These are phyloP conservation scores for Termitomyces sp. DNA, from an alignment of 768 basidiomycete genomes.

Conservation along the genomic window DNA sequence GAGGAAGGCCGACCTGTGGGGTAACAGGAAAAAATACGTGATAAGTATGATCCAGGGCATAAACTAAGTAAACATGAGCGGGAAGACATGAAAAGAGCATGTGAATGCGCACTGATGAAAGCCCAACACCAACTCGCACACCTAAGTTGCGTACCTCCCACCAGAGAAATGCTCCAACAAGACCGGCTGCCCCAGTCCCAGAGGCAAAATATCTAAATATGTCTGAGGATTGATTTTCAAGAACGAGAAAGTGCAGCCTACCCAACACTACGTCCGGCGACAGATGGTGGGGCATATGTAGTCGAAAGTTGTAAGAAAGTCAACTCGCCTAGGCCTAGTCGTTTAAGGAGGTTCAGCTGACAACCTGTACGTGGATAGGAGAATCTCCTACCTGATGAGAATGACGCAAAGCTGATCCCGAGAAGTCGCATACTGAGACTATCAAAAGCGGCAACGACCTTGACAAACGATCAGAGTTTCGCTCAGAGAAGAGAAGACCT, in stretches of 20 bases:
- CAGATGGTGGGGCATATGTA: conserved; percentile 63
- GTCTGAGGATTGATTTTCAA: neutral
- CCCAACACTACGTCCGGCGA: conserved; percentile 83
- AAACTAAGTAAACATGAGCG: conserved; percentile 43
- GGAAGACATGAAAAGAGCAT: neutral
- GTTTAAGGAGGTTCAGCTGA: neutral
- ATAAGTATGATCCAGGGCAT: conserved; percentile 80
- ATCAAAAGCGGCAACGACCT: conserved; percentile 80
- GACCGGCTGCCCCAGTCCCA: conserved; percentile 92
- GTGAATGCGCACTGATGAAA: conserved; percentile 65
- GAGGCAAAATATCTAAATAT: conserved; percentile 81
- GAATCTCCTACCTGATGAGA: conserved; percentile 66
- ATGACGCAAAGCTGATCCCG: conserved; percentile 79
- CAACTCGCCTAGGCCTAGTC: conserved; percentile 83
- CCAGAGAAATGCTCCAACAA: conserved; percentile 92
- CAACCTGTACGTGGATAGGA: neutral
- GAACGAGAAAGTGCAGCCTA: conserved; percentile 27
- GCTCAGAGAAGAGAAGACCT: conserved; percentile 24
- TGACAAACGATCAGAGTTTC: neutral
- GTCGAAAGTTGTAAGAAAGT: conserved; percentile 95
- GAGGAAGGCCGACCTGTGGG: conserved; percentile 52
- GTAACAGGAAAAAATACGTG: conserved; percentile 77
- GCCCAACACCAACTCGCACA: conserved; percentile 76
- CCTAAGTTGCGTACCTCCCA: conserved; percentile 89
- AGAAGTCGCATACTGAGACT: conserved; percentile 66